Evolutionary conservation across 345 rosid species (phyloP), one percentile per base, ranked within the genome.

Genomic region (Lumnitzera racemosa): DNA sequence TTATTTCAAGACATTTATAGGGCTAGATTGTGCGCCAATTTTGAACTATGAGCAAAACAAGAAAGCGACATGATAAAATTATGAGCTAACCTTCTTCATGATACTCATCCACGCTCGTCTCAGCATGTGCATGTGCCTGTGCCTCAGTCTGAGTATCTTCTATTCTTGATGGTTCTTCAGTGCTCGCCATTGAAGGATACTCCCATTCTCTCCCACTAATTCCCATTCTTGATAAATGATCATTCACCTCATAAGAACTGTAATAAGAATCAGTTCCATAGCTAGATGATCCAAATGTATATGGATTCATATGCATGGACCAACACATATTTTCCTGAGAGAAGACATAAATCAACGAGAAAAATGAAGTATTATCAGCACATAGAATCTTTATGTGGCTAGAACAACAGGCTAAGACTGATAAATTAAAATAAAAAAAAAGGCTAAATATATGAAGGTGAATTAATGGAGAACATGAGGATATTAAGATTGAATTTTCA

Each of bases 211-310:
- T 71, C 76, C 76, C 67, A 67, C 70, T 53, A 46, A 58, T 64
- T 58, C 74, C 85, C 71, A 63, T 66, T 70, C 81, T 75, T 46
- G 81, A 76, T 53, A 79, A 53, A 66, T 73, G 76, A 70, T 75
- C 81, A 69, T 68, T 74, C 60, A 74, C 76, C 76, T 75, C 86
- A 59, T 73, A 73, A 15, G 67, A 63, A 63, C 72, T 53, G 56
- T 73, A 77, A 59, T 74, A 77, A 62, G 73, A 62, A 24, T 71
- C 72, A 67, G 67, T 75, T 67, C 74, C 84, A 13, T 66, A 73
- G 66, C 73, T 80, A 67, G 84, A 77, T 71, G 68, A 62, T 57
- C 81, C 91, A 77, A 72, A 79, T 72, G 79, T 81, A 71, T 81
- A 79, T 53, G 84, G 73, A 70, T 77, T 77, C 84, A 78, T 66